Percentiles rank a stretch among this genome's conserved stretches.
phyloP scores from a whole-genome alignment of 805 yeast species.

The Metschnikowia orientalis region DNA sequence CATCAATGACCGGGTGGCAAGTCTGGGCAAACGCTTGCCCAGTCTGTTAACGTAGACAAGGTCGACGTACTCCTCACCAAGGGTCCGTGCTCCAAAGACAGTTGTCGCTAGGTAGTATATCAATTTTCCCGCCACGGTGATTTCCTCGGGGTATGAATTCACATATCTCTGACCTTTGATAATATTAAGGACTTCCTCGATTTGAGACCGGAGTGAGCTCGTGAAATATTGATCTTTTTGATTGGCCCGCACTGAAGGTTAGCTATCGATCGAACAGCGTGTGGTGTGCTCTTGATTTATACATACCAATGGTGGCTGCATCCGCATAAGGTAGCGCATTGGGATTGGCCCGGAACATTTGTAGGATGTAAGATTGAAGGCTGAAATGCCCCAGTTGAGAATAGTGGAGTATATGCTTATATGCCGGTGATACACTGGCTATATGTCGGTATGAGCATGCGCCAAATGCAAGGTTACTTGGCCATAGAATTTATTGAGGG shows the following conservation, averaged over 20 bases:
- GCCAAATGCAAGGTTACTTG: no score
- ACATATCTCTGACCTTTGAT: conserved; percentile 62
- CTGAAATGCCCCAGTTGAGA: no score
- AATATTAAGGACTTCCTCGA: conserved; percentile 52
- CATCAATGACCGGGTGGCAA: conserved; percentile 50
- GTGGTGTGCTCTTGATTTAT: neutral
- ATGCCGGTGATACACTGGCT: no score
- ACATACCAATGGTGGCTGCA: conserved; percentile 79
- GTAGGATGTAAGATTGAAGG: no score
- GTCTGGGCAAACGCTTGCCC: conserved; percentile 48
- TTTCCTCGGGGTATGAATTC: conserved; percentile 58
- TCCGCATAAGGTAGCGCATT: conserved; percentile 62
- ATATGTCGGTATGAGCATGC: no score
- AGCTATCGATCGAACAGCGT: conserved; percentile 15
- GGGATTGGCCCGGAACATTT: conserved; percentile 12
- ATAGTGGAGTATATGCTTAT: no score
- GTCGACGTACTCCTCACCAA: conserved; percentile 95
- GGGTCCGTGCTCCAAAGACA: conserved; percentile 66
- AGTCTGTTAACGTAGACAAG: conserved; percentile 55
- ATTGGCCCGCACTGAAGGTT: conserved; percentile 65
- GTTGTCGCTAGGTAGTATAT: conserved; percentile 75
- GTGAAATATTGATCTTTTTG: conserved; percentile 84
- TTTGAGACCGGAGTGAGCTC: conserved; percentile 46
- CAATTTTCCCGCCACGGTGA: conserved; percentile 53
- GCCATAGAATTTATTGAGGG: no score